These are phyloP conservation scores for Nitzschia putrida DNA, from an alignment of 108 stramenopile species.

Conservation along the genomic window DNA sequence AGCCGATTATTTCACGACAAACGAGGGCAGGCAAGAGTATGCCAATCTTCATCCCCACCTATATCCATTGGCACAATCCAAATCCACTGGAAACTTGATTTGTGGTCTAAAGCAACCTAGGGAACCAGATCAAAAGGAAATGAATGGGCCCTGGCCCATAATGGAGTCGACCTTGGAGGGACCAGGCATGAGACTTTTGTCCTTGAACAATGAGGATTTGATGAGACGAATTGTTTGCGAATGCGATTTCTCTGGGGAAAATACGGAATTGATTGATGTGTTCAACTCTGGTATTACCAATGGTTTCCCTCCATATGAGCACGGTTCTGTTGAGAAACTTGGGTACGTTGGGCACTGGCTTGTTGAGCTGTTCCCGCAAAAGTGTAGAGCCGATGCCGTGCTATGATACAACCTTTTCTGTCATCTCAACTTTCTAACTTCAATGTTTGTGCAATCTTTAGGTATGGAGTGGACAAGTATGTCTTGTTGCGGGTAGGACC, in stretches of 20 bases:
- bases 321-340: conserved; percentile 64
- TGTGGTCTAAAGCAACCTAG: conserved; percentile 71
- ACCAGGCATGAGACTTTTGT: conserved; percentile 68
- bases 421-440: too few species aligned
- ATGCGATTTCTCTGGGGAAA: conserved; percentile 53
- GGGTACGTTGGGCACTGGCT: conserved; percentile 48
- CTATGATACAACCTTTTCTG: too few species aligned
- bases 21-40: conserved; percentile 39
- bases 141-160: conserved; percentile 74
- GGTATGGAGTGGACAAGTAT: conserved; percentile 83
- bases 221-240: conserved; percentile 81
- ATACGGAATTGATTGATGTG: conserved; percentile 46
- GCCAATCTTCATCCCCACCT: conserved; percentile 73
- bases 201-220: conserved; percentile 75
- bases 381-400: too few species aligned
- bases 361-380: too few species aligned
- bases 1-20: neutral
- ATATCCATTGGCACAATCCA: conserved; percentile 61
- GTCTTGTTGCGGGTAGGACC: conserved; percentile 74
- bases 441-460: neutral
- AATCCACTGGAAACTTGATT: conserved; percentile 58
- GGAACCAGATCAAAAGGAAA: neutral
- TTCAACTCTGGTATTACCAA: conserved; percentile 72
- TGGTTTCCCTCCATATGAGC: conserved; percentile 62
- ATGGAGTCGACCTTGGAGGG: conserved; percentile 62